These are phyloP conservation scores for Exidia glandulosa DNA, from an alignment of 768 basidiomycete species.

Conservation along the genomic window DNA sequence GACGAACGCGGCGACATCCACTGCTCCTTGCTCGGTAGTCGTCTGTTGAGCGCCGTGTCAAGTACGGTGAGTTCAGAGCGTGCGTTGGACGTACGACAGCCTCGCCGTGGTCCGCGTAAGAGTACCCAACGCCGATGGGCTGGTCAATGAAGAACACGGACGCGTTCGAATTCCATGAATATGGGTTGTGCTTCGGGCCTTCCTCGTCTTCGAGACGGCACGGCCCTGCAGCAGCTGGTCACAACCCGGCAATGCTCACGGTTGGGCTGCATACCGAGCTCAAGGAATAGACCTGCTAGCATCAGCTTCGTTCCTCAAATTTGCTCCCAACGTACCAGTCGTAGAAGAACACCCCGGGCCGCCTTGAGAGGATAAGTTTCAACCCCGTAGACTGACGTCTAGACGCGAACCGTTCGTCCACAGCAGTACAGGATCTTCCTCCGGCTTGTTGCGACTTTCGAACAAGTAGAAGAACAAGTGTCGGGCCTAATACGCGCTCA, in stretches of 20 bases:
- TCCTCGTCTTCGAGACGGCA: constrained; percentile 13
- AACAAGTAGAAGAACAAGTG: constrained; percentile 71
- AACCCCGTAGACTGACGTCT: not conserved
- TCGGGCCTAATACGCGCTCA: constrained; percentile 43
- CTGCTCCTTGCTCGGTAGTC: constrained; percentile 55
- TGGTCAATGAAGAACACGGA: constrained; percentile 23
- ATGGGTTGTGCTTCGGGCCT: constrained; percentile 20
- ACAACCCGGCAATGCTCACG: too few relatives aligned
- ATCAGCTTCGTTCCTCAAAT: not conserved
- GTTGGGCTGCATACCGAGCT: too few relatives aligned
- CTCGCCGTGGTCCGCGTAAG: constrained; percentile 26
- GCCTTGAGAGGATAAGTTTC: not conserved
- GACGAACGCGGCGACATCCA: constrained; percentile 61
- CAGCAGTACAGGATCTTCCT: constrained; percentile 53
- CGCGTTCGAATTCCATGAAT: constrained; percentile 33
- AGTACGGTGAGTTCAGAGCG: not conserved
- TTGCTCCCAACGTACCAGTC: not conserved
- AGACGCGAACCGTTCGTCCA: constrained; percentile 44
- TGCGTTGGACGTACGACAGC: constrained; percentile 3
- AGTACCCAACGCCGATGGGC: constrained; percentile 36
- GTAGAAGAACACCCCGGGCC: not conserved
- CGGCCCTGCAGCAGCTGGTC: too few relatives aligned
- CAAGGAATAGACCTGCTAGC: constrained; percentile 12
- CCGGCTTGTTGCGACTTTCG: constrained; percentile 50
- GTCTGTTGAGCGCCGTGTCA: not conserved